Evolutionary conservation across 352 stramenopile genomes (phyloP), one percentile per base, ranked within the genome.

Genomic region (Aphanomyces euteiches): DNA sequence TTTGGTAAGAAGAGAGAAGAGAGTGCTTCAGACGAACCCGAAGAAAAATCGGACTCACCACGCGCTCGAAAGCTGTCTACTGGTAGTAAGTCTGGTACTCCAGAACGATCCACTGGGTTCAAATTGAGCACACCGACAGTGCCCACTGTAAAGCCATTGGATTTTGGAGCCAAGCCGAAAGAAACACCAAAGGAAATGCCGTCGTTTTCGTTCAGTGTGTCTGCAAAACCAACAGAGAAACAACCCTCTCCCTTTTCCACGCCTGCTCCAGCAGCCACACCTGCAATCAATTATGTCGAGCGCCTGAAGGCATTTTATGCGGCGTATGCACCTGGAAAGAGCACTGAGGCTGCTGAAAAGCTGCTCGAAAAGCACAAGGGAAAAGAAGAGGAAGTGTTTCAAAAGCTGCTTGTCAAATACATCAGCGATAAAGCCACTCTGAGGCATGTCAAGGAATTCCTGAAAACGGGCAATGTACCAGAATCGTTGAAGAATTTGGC

Each of bases 51-150:
- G 15, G 36, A 17, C 12, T 70, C 64, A n/a, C 64, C 64, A 3
- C 47, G 64, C 13, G 64, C 40, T 12, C 64, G 64, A 8, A 70
- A 70, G 19, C 50, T 63, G 64, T 70, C 64, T 38, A 41, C 40
- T 37, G 47, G 64, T 37, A 45, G 43, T 19, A n/a, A 43, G 7
- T 45, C 59, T 28, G 54, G 34, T 21, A 56, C 48, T 12, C n/a
- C 50, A 12, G 48, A 53, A 15, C 5, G 19, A 43, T 10, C 64
- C 6, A 5, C n/a, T 28, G 41, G 19, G 7, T 41, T 37, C 56
- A 70, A 61, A 8, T 5, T 19, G 19, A 36, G 21, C 15, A 12
- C 64, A 1, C 36, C 17, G 37, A 38, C 12, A n/a, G 53, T 21
- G 10, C n/a, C 37, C 1, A 61, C n/a, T 7, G 28, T 61, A 28